These are phyloP conservation scores for Cucurbita maxima DNA, from an alignment of 306 rosid species.

Conservation along the genomic window DNA sequence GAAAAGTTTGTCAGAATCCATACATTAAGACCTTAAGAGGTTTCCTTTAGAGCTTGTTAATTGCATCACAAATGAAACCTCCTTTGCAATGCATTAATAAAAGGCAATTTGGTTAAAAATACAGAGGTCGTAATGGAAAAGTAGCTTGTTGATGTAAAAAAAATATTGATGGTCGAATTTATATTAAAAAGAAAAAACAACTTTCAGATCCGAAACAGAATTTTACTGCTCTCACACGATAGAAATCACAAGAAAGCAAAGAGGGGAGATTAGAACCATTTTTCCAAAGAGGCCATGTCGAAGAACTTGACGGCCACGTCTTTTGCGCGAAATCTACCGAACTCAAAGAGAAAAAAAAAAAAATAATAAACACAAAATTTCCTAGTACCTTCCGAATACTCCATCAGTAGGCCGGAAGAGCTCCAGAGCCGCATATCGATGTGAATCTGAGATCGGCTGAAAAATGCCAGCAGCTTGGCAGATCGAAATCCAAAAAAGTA, in stretches of 20 bases:
- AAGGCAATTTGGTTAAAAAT: background rate
- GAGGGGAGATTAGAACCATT: background rate
- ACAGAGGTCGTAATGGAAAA: background rate
- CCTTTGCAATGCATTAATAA: background rate
- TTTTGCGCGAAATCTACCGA: background rate
- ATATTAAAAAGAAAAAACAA: background rate
- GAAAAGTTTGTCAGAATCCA: background rate
- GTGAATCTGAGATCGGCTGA: slow-evolving; percentile 68
- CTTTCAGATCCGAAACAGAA: background rate
- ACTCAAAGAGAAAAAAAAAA: background rate
- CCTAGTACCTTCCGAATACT: slow-evolving; percentile 43
- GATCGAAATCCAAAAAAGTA: slow-evolving; percentile 34
- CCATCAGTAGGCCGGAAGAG: slow-evolving; percentile 42
- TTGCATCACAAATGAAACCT: background rate
- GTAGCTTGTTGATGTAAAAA: background rate
- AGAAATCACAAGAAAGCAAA: background rate
- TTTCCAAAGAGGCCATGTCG: background rate
- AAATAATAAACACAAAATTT: background rate
- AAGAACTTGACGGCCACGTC: background rate
- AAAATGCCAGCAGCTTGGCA: slow-evolving; percentile 34
- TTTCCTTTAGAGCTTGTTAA: background rate
- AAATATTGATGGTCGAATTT: background rate
- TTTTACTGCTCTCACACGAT: background rate
- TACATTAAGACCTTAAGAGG: background rate
- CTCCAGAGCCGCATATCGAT: slow-evolving; percentile 57